These are phyloP conservation scores for Moesziomyces sp. DNA, from an alignment of 1,284 basidiomycete genomes.

Conservation along the genomic window DNA sequence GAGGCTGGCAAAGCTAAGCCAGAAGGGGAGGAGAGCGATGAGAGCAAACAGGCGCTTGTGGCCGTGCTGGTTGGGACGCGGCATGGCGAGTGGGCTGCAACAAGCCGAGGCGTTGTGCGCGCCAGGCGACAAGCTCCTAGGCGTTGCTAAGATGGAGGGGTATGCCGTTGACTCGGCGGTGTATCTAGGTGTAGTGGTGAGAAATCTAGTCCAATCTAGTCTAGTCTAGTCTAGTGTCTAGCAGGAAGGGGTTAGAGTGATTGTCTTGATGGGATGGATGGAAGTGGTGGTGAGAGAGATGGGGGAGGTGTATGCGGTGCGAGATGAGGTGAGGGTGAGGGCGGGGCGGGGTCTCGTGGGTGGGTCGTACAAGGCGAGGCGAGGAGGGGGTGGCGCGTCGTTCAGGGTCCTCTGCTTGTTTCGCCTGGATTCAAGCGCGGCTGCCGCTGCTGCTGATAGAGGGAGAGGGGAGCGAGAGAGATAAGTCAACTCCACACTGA, in stretches of 20 bases:
- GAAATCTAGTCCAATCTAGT: not conserved
- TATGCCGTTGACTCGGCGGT: not conserved
- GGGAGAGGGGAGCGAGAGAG: not conserved
- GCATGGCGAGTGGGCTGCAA: constrained; percentile 12
- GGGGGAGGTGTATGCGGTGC: no score
- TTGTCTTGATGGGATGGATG: constrained; percentile 1
- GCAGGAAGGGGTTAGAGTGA: not conserved
- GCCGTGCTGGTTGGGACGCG: constrained; percentile 17
- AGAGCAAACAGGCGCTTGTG: constrained; percentile 47
- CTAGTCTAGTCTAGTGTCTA: not conserved
- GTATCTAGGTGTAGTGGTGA: not conserved
- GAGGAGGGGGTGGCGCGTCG: not conserved
- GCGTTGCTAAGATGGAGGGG: not conserved
- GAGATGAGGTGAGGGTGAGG: not conserved
- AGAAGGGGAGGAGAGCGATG: constrained; percentile 47
- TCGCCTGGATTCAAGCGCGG: no score
- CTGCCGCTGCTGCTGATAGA: no score
- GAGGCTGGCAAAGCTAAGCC: constrained; percentile 40
- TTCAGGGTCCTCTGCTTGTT: not conserved
- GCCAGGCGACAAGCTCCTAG: not conserved
- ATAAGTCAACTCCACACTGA: constrained; percentile 1
- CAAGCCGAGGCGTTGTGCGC: not conserved
- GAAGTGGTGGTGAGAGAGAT: constrained; percentile 5
- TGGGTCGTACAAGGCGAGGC: not conserved
- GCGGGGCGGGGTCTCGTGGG: not conserved